phyloP scores from a whole-genome alignment of 106 monocot species.

The Dendrobium catenatum region DNA sequence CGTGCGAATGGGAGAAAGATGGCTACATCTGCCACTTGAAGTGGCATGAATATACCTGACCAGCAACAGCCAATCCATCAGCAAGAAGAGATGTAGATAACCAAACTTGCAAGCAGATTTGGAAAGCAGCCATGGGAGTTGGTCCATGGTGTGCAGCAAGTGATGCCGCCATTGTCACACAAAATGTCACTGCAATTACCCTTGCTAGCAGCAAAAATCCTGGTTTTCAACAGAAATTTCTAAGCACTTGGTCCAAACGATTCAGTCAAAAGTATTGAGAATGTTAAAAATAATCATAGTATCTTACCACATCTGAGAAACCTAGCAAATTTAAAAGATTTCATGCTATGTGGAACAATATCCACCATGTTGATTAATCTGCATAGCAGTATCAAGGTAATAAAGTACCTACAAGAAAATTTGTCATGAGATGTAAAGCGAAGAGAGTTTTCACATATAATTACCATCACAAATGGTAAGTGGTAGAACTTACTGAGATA shows the following conservation, averaged over 20 bases:
- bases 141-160: constrained; percentile 72
- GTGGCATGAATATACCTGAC: constrained; percentile 41
- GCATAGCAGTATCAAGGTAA: constrained; percentile 58
- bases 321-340: constrained; percentile 54
- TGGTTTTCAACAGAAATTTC: constrained; percentile 11
- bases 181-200: constrained; percentile 83
- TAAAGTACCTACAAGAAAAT: constrained; percentile 51
- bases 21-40: not conserved
- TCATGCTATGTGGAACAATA: constrained; percentile 56
- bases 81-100: constrained; percentile 81
- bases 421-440: not conserved
- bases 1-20: no score
- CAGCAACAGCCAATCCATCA: constrained; percentile 91
- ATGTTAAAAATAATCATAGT: not conserved
- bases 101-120: constrained; percentile 84
- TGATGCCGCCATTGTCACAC: constrained; percentile 82
- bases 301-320: constrained; percentile 38
- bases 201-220: constrained; percentile 69
- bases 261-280: not conserved
- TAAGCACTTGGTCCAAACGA: not conserved
- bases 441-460: not conserved
- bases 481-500: constrained; percentile 68
- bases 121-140: constrained; percentile 81
- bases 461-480: not conserved
- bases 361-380: constrained; percentile 42